Base-by-base conservation (phyloP, 2,329 filamentous ascomycete species). In the Exophiala oligosperma region DNA sequence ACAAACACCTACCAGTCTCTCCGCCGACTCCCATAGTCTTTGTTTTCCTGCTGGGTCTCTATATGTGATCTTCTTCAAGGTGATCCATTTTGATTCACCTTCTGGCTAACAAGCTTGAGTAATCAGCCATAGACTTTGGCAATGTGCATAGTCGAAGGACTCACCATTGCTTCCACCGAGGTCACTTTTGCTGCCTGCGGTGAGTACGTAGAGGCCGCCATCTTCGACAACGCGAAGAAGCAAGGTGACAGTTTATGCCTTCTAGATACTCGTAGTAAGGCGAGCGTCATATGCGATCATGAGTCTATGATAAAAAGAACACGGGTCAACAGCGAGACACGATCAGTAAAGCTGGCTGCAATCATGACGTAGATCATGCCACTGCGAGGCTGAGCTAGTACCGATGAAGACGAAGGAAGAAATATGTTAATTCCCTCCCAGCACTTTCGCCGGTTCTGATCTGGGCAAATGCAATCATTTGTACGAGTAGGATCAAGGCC, bases 31-130 rank as follows among this genome's bases (percentile, higher is more conserved):
- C 76, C 76, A 79, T 14, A 71, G 73, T 52, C 76, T 68, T 56
- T 74, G 63, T 6, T 74, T 69, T 4, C 76, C 76, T 24, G 73
- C 62, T 0, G 76, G 76, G 60, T 78, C 76, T 32, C 64, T 65
- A 60, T 78, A 79, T 2, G 70, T 76, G 9, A 71, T 73, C 59
- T 76, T 77, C 29, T 76, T 69, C 53, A 77, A 63, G 59, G 70
- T 68, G 44, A 73, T 70, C 76, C 76, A 79, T 66, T 67, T 71
- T 38, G 76, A 74, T 53, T 77, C 73, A 14, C 66, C 61, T 35
- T 71, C 67, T 93, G 52, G 53, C 64, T 66, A 94, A 84, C 89
- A 79, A 49, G 85, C 54, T 65, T 64, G 80, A 64, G 91, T 91
- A 74, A 95, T 94, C 53, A 61, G 57, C 37, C 50, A 52, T 24